Evolutionary conservation across 345 rosid species (phyloP).

Genomic region (Pugionium cornutum): DNA sequence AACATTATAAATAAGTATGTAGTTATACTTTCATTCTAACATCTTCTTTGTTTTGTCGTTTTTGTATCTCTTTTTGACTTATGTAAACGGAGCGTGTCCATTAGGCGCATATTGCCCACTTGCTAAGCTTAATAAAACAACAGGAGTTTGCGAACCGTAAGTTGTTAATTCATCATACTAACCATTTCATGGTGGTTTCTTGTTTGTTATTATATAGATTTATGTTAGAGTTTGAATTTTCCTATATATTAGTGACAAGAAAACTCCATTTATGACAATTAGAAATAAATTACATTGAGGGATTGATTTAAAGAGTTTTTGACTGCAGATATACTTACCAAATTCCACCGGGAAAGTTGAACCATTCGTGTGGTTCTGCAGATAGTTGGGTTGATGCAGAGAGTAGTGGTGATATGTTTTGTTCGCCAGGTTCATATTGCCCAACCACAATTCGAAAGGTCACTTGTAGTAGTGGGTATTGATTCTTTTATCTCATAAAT

Average conservation of each 20-base stretch:
- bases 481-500: slow-evolving; percentile 45
- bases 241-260: no score
- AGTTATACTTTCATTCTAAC: slow-evolving; percentile 32
- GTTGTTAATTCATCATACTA: slow-evolving; percentile 46
- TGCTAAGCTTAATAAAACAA: slow-evolving; percentile 69
- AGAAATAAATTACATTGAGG: no score
- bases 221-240: no score
- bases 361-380: slow-evolving; percentile 84
- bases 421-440: slow-evolving; percentile 84
- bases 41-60: slow-evolving; percentile 11
- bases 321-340: slow-evolving; percentile 70
- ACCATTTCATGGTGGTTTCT: no score
- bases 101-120: slow-evolving; percentile 80
- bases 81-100: slow-evolving; percentile 69
- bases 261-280: no score
- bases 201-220: no score
- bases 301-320: no score
- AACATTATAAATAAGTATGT: not conserved
- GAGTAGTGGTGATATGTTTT: slow-evolving; percentile 65
- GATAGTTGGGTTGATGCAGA: slow-evolving; percentile 68
- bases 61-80: slow-evolving; percentile 6
- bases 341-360: slow-evolving; percentile 61
- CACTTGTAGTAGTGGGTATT: slow-evolving; percentile 85
- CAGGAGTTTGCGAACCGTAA: slow-evolving; percentile 85
- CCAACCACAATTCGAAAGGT: slow-evolving; percentile 59